Evolutionary conservation across 2,329 filamentous ascomycete genomes (phyloP), one percentile per base, ranked within the genome.

Genomic region (Neonectria neomacrospora): DNA sequence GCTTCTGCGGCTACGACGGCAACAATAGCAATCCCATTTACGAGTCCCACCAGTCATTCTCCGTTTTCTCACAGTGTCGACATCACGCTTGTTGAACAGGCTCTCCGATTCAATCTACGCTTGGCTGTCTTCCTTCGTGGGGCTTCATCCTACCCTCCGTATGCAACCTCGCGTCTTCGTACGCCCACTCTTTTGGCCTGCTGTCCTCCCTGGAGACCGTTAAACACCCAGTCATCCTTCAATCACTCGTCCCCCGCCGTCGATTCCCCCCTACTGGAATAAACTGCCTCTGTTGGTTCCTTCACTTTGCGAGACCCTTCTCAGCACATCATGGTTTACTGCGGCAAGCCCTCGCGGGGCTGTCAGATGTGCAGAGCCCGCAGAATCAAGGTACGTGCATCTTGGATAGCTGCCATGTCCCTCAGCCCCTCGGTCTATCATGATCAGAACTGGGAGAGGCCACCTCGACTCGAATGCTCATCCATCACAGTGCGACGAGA

Each of bases 331-430:
- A 90, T 90, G 88, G 88, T 89, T 12, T 90, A 89, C 71, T 88
- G 86, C 65, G 88, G 88, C 44, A 89, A 88, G 78, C 86, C 88
- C 72, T 90, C 88, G 1, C 80, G 83, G 79, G 90, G 90, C 71
- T 93, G 90, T 72, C 90, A 91, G 79, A 92, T 90, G 86, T 93
- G 90, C 76, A 86, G 90, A 75, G 90, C 85, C 37, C 84, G 90
- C 67, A 85, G 90, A 70, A 92, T 93, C 74, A 92, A 92, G 85
- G 90, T 91, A 82, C 66, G 82, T 68, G 53, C 48, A 23, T 53
- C 39, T 53, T 51, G 41, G 44, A 41, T 20, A 22, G 39, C 20
- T 39, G 28, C 51, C 30, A 45, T 41, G 41, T 14, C n/a, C 22
- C 30, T 44, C 22, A 22, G 26, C 23, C 39, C 23, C 30, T 26